Evolutionary conservation across 768 basidiomycete genomes (phyloP), one percentile per base, ranked within the genome.

Genomic region (Mycena albidolilacea): DNA sequence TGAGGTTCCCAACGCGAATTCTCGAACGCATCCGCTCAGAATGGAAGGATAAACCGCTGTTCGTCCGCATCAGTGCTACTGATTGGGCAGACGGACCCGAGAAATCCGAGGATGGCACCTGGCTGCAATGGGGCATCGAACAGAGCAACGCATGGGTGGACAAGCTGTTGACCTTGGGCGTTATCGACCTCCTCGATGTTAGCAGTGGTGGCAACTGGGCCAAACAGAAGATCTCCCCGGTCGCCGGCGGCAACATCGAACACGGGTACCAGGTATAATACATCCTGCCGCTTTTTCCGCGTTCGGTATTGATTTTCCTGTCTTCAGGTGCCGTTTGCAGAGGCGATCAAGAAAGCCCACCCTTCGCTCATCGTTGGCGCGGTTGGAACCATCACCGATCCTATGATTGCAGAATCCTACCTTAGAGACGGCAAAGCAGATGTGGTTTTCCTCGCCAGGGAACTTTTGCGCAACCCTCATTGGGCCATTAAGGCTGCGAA

Each of bases 101-200:
- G 90, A 82, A 87, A 85, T 79, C 88, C 83, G 81, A 84, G 78
- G 79, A 89, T 21, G 91, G 88, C 15, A 80, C 82, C 66, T 94
- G 89, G 89, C 86, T 84, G 69, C 87, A 90, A 64, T 94, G 94
- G 93, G 95, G 94, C 12, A 84, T 95, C 64, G 91, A 95, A 78
- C 95, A 96, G 81, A 93, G 88, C 79, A 90, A 85, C 41, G 77
- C 91, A 43, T 85, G 91, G 39, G 85, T 86, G 2, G 86, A 86
- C 15, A 86, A 89, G 78, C 79, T 95, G 77, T 80, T 87, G 76
- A 84, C 89, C 67, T 74, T 90, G 6, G 93, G 92, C 9, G 86
- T 95, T 54, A 23, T 71, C 14, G 95, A 96, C 78, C 82, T 97
- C n/a, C 79, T 97, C 62, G 94, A 97, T 80, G 87, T 87, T 60